Evolutionary conservation across 495 filamentous ascomycete species (phyloP).

Genomic region (Neurospora sp.): DNA sequence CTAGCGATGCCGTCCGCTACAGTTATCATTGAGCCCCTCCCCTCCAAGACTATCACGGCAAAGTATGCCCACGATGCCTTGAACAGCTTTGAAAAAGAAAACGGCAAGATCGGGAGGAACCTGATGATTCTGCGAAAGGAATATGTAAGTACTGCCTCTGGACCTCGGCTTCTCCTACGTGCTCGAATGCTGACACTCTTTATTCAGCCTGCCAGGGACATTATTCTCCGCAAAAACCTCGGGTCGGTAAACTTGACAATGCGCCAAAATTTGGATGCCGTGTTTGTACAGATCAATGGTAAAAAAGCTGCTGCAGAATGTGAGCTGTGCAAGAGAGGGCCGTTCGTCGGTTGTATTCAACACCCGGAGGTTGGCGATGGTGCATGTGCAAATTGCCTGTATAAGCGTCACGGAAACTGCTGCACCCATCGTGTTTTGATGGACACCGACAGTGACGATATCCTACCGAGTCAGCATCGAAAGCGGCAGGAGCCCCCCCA

Average conservation of each 20-base stretch:
- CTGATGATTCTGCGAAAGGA: background rate
- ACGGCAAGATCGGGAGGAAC: background rate
- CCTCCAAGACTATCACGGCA: background rate
- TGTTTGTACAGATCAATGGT: background rate
- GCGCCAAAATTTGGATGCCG: background rate
- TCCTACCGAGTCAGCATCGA: background rate
- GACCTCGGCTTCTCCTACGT: background rate
- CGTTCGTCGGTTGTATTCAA: background rate
- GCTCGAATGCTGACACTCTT: background rate
- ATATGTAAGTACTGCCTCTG: background rate
- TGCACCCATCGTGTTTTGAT: background rate
- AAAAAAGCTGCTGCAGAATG: background rate
- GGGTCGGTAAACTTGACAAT: background rate
- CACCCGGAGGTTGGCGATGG: background rate
- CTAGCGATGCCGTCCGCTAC: background rate
- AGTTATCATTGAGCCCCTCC: background rate
- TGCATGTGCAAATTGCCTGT: background rate
- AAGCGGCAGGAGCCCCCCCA: background rate
- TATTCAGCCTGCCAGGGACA: background rate
- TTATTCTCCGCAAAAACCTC: background rate
- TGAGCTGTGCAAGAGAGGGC: background rate
- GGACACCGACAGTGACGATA: background rate
- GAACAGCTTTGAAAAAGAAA: background rate
- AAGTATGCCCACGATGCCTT: background rate
- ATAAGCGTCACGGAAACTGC: background rate